These are phyloP conservation scores for Flaveria ramosissima DNA, from an alignment of 129 eudicot genomes.

Conservation along the genomic window DNA sequence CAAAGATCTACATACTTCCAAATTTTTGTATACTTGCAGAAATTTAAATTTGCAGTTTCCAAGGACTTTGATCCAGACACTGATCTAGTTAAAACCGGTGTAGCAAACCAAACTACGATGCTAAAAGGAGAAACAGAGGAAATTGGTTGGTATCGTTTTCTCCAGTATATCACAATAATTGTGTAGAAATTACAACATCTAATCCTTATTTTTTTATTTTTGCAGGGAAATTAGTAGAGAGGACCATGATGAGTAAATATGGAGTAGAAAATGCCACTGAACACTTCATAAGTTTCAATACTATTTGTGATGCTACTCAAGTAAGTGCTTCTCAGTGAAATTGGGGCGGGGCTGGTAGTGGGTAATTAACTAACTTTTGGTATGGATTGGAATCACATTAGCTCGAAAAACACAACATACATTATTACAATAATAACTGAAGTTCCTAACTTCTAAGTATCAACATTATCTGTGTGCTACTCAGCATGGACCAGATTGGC, in stretches of 20 bases:
- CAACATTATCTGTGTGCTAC: too few relatives aligned
- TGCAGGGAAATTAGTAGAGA: slow-evolving; percentile 76
- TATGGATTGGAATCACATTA: not conserved
- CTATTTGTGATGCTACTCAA: slow-evolving; percentile 95
- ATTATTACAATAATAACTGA: not conserved
- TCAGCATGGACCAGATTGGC: not conserved
- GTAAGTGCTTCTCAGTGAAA: slow-evolving; percentile 38
- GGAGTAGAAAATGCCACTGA: slow-evolving; percentile 72
- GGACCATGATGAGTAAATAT: slow-evolving; percentile 82
- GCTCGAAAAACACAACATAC: not conserved
- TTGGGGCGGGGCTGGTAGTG: not conserved
- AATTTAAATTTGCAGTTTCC: slow-evolving; percentile 81
- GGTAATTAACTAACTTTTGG: not conserved
- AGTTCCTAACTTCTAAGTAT: not conserved
- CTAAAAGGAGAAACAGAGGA: slow-evolving; percentile 95
- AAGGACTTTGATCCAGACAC: slow-evolving; percentile 82
- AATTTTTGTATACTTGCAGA: slow-evolving; percentile 44
- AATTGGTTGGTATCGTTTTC: slow-evolving; percentile 52
- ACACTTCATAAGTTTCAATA: slow-evolving; percentile 88
- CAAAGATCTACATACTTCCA: not conserved
- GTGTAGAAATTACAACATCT: slow-evolving; percentile 4
- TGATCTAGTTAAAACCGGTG: slow-evolving; percentile 75
- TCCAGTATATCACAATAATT: not conserved
- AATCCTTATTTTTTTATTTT: not conserved
- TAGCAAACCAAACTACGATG: slow-evolving; percentile 95